A percentile compares a stretch with the other conserved stretches of the same genome.
These are phyloP conservation scores for Diaporthe caulivora DNA, from an alignment of 2,329 filamentous ascomycete genomes.

Conservation along the genomic window DNA sequence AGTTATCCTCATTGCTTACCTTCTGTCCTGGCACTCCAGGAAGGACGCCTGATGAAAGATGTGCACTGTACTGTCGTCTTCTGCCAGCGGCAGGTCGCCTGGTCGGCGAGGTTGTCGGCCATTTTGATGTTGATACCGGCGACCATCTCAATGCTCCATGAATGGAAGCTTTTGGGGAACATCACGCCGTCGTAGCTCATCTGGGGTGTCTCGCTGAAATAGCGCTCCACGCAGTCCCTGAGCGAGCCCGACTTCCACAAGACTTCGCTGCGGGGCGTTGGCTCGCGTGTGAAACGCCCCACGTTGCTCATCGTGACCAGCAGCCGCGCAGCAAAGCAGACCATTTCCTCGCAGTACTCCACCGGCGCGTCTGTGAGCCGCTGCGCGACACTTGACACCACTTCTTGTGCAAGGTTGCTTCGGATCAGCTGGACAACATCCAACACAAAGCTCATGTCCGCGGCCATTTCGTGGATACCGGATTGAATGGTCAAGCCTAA, in stretches of 20 bases:
- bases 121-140: constrained; percentile 52
- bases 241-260: background rate
- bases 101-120: constrained; percentile 56
- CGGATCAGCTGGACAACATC: background rate
- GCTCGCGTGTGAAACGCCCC: background rate
- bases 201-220: background rate
- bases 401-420: background rate
- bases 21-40: constrained; percentile 46
- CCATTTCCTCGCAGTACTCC: background rate
- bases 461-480: background rate
- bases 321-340: background rate
- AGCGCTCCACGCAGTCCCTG: background rate
- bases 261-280: background rate
- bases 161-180: constrained; percentile 43
- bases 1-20: background rate
- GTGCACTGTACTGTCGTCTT: constrained; percentile 52
- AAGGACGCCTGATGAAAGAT: constrained; percentile 57
- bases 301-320: background rate
- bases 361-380: background rate
- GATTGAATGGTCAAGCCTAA: background rate
- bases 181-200: constrained; percentile 34
- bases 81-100: constrained; percentile 53
- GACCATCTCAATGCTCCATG: constrained; percentile 46
- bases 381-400: background rate
- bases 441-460: background rate